Evolutionary conservation across 176 grass and related monocot species (phyloP), one percentile per base, ranked within the genome.

Genomic region (Urochloa ruziziensis): DNA sequence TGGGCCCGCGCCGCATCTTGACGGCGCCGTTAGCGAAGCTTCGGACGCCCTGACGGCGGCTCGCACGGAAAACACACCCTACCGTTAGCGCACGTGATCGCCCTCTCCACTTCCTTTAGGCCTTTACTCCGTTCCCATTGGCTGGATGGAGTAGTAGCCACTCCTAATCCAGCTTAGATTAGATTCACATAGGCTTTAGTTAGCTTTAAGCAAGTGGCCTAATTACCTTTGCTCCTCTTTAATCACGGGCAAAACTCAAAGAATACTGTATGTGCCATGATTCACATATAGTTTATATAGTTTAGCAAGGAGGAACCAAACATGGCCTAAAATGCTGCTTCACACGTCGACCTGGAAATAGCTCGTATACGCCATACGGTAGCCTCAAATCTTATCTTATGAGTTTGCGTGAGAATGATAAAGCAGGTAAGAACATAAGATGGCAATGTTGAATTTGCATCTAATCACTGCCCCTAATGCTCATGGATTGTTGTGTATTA

Each of bases 11-110:
- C 61, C 29, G 10, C 3, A 0, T 6, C 35, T 18, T 83, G 63
- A 81, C 80, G 74, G 69, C 42, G 56, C 75, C 70, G 64, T 88
- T 84, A 87, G 75, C 12, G 76, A 91, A 91, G 75, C 68, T 94
- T 86, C 75, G 0, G 8, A 30, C 18, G n/a, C 11, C 42, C 11
- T 8, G 46, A 87, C 33, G 23, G 64, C 58, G 8, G 17, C 39
- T 19, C 12, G 4, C 19, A 36, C n/a, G 82, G 70, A 46, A 82
- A 71, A 71, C 3, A 19, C 32, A 21, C 23, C 10, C 2, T 16
- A 35, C 83, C 70, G 78, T 89, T 85, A 70, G 23, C 6, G 43
- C 70, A 70, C 83, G 82, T 75, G 87, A 49, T 24, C 0, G 10
- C 19, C 7, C 52, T 9, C 52, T 6, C 52, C 48, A 5, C n/a